Evolutionary conservation across 495 filamentous ascomycete genomes (phyloP), one percentile per base, ranked within the genome.

Genomic region (Hyaloscypha hepaticicola): DNA sequence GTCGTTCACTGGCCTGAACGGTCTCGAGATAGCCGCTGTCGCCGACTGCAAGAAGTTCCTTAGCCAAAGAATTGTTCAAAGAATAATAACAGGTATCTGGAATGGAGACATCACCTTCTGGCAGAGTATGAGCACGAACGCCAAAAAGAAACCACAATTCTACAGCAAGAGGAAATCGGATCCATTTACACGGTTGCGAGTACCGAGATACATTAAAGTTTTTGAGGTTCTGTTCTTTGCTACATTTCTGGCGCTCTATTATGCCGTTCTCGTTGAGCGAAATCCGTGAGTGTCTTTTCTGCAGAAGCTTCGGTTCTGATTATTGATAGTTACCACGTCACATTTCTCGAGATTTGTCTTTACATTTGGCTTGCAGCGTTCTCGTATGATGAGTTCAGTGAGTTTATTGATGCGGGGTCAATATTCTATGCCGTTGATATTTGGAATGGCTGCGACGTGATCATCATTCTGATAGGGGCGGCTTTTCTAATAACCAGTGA

Each of bases 71-170:
- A 83, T 92, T 8, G 89, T 98, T 31, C 94, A 97, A 70, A 89
- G 88, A 66, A 88, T 97, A 61, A 87, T 97, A 50, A 87, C 92
- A 61, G 89, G 90, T 50, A 93, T 97, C 60, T 97, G 94, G 94
- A 87, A 87, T 52, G 94, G 93, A 24, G 86, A 93, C 61, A 96
- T 97, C 64, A 87, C 93, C 21, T 96, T 97, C 72, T 98, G 93
- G 93, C 89, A 96, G 65, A 85, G 80, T 41, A 77, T 97, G 29
- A 88, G 86, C 28, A 85, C 91, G 21, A 78, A 90, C 69, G 87
- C 90, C 0, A 85, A 76, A 31, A 98, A 97, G 72, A 88, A 90
- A 67, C 88, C 93, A 1, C 88, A 89, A 21, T 83, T 92, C 55
- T 96, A 96, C 76, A 92, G 91, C 73, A 82, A 85, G 65, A 79